Conservation (phyloP, 2,329 filamentous ascomycete species). For the Claviceps paspali region DNA sequence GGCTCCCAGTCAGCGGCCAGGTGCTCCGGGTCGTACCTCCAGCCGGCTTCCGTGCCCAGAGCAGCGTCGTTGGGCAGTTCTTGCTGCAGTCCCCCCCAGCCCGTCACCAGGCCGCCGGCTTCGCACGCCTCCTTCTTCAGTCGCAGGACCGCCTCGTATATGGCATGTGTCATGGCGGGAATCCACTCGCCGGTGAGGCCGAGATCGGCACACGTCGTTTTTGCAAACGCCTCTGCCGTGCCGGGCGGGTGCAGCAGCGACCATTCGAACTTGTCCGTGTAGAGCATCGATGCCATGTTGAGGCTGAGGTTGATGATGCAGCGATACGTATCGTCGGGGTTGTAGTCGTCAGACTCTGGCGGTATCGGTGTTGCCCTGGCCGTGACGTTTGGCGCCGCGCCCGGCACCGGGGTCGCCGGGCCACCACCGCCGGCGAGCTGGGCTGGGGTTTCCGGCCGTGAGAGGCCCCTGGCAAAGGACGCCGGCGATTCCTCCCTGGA, state of each 20-base stretch:
- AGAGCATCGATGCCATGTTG: constrained; percentile 79
- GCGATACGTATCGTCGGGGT: constrained; percentile 87
- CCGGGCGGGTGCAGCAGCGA: constrained; percentile 83
- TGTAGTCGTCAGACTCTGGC: constrained; percentile 55
- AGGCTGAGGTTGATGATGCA: constrained; percentile 86
- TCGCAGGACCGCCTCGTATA: constrained; percentile 85
- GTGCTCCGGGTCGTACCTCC: constrained; percentile 89
- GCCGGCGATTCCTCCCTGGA: constrained; percentile 24
- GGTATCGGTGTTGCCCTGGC: constrained; percentile 51
- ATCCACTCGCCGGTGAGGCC: constrained; percentile 88
- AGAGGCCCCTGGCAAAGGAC: constrained; percentile 19
- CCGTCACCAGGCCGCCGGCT: constrained; percentile 69
- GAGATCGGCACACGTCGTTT: constrained; percentile 81
- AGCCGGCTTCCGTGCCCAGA: constrained; percentile 69
- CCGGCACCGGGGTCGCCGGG: constrained; percentile 29
- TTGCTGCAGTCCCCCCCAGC: constrained; percentile 40
- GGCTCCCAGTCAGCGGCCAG: constrained; percentile 75
- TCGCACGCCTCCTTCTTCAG: constrained; percentile 96
- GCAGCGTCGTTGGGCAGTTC: constrained; percentile 85
- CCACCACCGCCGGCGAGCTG: constrained; percentile 26
- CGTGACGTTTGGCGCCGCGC: constrained; percentile 39
- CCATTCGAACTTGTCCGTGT: constrained; percentile 97
- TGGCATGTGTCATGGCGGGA: constrained; percentile 84
- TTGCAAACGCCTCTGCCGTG: constrained; percentile 82
- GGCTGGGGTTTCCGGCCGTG: constrained; percentile 41